A percentile compares a stretch with the other conserved stretches of the same genome.
phyloP scores from a whole-genome alignment of 2,329 filamentous ascomycete species.

The Cercospora sesami region DNA sequence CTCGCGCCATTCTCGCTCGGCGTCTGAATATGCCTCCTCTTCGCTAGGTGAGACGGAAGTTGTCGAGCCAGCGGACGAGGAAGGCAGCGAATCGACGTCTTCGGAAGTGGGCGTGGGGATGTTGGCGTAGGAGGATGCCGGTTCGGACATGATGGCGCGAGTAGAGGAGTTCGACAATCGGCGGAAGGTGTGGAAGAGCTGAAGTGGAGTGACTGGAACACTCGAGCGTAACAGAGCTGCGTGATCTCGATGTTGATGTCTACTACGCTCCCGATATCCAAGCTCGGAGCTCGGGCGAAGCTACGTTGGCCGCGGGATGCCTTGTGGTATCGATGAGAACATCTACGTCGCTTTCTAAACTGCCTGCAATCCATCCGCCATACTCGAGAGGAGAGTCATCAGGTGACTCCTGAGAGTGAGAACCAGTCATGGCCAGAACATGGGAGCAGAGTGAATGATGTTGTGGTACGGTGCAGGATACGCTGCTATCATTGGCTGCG shows the following conservation, averaged over 20 bases:
- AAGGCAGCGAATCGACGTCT: conserved; percentile 53
- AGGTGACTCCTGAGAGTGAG: background rate
- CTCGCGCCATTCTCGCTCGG: conserved; percentile 92
- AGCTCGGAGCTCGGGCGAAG: conserved; percentile 8
- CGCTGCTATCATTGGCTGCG: background rate
- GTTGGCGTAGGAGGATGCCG: conserved; percentile 57
- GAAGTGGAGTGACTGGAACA: conserved; percentile 13
- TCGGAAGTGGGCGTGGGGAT: conserved; percentile 40
- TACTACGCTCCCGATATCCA: background rate
- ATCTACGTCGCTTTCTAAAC: background rate
- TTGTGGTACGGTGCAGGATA: background rate
- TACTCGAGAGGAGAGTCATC: background rate
- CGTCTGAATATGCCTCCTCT: conserved; percentile 65
- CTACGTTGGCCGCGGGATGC: background rate
- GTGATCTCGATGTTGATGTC: background rate
- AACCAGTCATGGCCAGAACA: background rate
- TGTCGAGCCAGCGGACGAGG: conserved; percentile 51
- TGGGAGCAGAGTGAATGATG: background rate
- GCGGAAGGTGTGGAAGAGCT: background rate
- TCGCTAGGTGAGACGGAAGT: conserved; percentile 51
- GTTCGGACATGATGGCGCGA: conserved; percentile 37
- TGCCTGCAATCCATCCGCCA: background rate
- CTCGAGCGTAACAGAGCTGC: background rate
- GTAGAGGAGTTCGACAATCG: background rate
- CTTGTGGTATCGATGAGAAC: background rate